Evolutionary conservation across 1,284 basidiomycete species (phyloP).

Genomic region (Sparassis latifolia): DNA sequence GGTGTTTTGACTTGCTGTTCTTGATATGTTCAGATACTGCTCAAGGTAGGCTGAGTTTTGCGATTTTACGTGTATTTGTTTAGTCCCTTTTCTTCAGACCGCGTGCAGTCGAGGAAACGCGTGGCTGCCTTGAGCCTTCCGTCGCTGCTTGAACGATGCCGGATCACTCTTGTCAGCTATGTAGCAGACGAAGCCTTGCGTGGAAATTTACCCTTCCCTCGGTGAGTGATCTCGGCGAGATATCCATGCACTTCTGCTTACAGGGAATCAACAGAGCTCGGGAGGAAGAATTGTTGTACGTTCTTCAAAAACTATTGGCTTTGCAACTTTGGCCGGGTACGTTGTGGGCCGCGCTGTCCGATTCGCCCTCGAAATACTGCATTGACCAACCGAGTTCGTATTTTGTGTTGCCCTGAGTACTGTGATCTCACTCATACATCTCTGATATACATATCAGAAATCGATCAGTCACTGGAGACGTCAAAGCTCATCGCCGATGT

Average conservation of each 20-base stretch:
- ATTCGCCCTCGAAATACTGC: constrained; percentile 50
- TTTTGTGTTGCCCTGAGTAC: constrained; percentile 6
- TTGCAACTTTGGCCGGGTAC: constrained; percentile 68
- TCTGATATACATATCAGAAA: constrained; percentile 20
- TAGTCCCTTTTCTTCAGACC: constrained; percentile 34
- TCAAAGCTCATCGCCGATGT: constrained; percentile 57
- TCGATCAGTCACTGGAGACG: constrained; percentile 40
- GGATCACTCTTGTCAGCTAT: constrained; percentile 61
- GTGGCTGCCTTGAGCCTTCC: constrained; percentile 69
- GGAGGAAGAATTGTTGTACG: constrained; percentile 86
- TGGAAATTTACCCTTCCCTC: constrained; percentile 79
- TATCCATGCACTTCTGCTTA: neutral
- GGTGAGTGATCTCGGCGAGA: constrained; percentile 37
- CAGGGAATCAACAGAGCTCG: constrained; percentile 46
- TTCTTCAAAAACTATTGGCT: constrained; percentile 70
- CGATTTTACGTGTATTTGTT: neutral
- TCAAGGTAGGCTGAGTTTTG: constrained; percentile 37
- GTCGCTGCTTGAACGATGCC: constrained; percentile 69
- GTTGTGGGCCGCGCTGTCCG: constrained; percentile 68
- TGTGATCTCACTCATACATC: neutral
- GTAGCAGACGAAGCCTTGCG: constrained; percentile 78
- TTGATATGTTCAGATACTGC: constrained; percentile 63
- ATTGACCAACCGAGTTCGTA: constrained; percentile 44
- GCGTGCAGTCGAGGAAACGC: constrained; percentile 50
- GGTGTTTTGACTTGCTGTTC: constrained; percentile 90